Percentiles rank a stretch among this genome's conserved stretches.
phyloP scores from a whole-genome alignment of 306 rosid species.

The Prosopis cineraria region DNA sequence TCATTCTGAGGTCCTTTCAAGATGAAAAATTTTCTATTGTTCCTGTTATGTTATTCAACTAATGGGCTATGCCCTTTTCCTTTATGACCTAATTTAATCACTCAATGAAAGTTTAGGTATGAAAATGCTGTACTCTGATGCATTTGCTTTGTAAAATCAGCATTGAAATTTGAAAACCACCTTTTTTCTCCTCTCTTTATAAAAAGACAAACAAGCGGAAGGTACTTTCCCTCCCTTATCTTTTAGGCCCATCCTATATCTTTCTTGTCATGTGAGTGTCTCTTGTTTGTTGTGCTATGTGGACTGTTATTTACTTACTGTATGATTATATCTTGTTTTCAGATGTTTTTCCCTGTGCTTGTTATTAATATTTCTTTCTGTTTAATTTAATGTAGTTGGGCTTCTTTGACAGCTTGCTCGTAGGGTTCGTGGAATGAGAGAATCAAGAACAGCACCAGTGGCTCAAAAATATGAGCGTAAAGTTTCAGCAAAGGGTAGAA shows the following conservation, averaged over 20 bases:
- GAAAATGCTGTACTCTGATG: background rate
- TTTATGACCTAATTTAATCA: background rate
- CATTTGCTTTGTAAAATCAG: background rate
- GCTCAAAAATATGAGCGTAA: slow-evolving; percentile 77
- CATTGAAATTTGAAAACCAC: background rate
- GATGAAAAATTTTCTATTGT: background rate
- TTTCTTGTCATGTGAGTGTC: background rate
- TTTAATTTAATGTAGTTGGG: slow-evolving; percentile 50
- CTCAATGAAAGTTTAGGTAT: background rate
- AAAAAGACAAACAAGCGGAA: background rate
- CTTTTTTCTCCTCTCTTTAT: background rate
- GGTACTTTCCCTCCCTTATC: background rate
- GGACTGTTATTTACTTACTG: background rate
- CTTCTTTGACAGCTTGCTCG: slow-evolving; percentile 85
- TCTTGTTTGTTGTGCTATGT: slow-evolving; percentile 27
- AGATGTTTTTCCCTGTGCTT: background rate
- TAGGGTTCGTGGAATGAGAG: slow-evolving; percentile 98
- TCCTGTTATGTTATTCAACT: background rate
- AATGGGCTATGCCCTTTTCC: background rate
- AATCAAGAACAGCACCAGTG: slow-evolving; percentile 88
- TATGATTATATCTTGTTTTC: slow-evolving; percentile 3
- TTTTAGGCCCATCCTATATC: background rate
- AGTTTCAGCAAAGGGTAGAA: slow-evolving; percentile 47
- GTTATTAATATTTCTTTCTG: slow-evolving; percentile 23
- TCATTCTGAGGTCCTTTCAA: background rate